These are phyloP conservation scores for Carex sylvatica DNA, from an alignment of 202 grass and related monocot species.

Conservation along the genomic window DNA sequence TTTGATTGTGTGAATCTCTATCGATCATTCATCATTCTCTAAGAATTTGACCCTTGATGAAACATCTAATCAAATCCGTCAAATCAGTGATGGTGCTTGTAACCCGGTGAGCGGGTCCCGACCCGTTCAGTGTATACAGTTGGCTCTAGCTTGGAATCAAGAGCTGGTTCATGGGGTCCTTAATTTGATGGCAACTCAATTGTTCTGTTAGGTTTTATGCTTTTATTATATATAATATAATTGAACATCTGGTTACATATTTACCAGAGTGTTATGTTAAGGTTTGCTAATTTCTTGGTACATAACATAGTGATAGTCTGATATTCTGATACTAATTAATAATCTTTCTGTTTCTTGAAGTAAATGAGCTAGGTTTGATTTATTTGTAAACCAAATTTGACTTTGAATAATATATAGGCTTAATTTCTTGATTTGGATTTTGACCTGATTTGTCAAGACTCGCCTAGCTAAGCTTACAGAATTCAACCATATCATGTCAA, in stretches of 20 bases:
- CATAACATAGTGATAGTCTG: neutral
- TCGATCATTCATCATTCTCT: slow-evolving; percentile 27
- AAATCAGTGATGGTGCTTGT: slow-evolving; percentile 14
- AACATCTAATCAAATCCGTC: slow-evolving; percentile 33
- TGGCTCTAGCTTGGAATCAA: slow-evolving; percentile 17
- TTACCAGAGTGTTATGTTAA: neutral
- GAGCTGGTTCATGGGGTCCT: neutral
- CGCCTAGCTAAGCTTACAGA: neutral
- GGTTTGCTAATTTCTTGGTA: neutral
- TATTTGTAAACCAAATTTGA: neutral
- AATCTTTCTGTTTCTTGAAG: neutral
- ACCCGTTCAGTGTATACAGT: neutral
- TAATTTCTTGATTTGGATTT: neutral
- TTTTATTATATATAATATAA: neutral
- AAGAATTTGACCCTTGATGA: slow-evolving; percentile 31
- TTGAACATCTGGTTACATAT: neutral
- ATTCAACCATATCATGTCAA: neutral
- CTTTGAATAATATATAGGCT: slow-evolving; percentile 11
- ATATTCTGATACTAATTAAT: neutral
- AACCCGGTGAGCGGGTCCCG: neutral
- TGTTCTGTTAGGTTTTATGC: neutral
- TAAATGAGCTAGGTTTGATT: neutral
- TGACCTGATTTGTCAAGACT: neutral
- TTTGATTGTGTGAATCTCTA: slow-evolving; percentile 11
- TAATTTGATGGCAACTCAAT: slow-evolving; percentile 6